Evolutionary conservation across 495 filamentous ascomycete genomes (phyloP), one percentile per base, ranked within the genome.

Genomic region (Trypethelium eluteriae): DNA sequence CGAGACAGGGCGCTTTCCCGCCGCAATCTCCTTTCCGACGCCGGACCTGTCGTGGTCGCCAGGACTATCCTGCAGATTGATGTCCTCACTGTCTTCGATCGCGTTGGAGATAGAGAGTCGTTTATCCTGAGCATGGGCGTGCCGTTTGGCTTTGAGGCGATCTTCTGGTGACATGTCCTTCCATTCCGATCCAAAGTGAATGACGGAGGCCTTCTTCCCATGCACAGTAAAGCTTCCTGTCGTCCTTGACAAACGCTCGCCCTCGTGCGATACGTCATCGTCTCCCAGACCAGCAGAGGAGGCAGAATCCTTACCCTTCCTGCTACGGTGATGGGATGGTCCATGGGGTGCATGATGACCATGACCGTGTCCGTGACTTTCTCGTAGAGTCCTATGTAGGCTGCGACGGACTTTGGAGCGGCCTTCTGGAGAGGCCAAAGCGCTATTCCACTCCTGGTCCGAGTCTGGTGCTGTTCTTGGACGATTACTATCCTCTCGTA

Each of bases 121-220:
- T 59, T 36, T 34, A 36, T 59, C 32, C 32, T 59, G 25, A 5
- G 53, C 53, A 6, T 59, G 53, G 36, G 53, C 53, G 7, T 59
- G 11, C 11, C 25, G 18, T 14, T 32, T 11, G 7, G 53, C 53
- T 36, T 59, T 59, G 18, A 59, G 32, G 10, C 53, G 18, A 32
- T 59, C 53, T 6, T 59, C 53, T 11, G 53, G 53, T 18, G 53
- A 59, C 53, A 59, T 59, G 32, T 59, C 53, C 53, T 59, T 59
- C 82, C 95, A 89, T 70, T 97, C 95, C 46, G 86, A 88, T 7
- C 93, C 93, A 75, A 98, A 96, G 38, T 90, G 96, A 67, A 98
- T 88, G 62, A 98, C 89, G 0, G 91, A 96, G 2, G 94, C 94
- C 76, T 98, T 98, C 80, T 98, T 98, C 64, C 94, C 94, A 73